These are phyloP conservation scores for Trametes maxima DNA, from an alignment of 768 basidiomycete genomes.

Conservation along the genomic window DNA sequence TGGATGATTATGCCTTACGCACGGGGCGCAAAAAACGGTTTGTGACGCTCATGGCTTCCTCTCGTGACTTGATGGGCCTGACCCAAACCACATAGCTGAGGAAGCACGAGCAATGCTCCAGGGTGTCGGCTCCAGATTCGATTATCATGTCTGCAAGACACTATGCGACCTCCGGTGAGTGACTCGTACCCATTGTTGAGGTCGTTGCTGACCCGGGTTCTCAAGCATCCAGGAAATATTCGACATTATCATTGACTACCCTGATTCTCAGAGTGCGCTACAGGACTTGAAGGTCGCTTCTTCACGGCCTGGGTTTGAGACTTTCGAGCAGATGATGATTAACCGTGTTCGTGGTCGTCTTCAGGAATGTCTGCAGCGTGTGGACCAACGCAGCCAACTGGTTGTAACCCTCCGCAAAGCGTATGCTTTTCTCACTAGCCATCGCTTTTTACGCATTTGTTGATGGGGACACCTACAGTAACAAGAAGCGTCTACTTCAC, in stretches of 20 bases:
- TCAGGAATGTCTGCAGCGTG: slow-evolving; percentile 78
- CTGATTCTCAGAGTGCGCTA: slow-evolving; percentile 82
- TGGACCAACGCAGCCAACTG: slow-evolving; percentile 76
- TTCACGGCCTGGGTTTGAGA: slow-evolving; percentile 4
- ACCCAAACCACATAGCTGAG: slow-evolving; percentile 47
- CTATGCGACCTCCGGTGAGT: slow-evolving; percentile 81
- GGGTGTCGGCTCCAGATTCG: slow-evolving; percentile 80
- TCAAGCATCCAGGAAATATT: slow-evolving; percentile 81
- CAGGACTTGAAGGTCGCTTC: slow-evolving; percentile 75
- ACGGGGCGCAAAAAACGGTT: slow-evolving; percentile 59
- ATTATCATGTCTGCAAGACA: slow-evolving; percentile 92
- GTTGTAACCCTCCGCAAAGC: slow-evolving; percentile 78
- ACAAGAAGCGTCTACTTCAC: slow-evolving; percentile 85
- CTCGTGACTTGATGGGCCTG: background rate
- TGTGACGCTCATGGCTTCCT: slow-evolving; percentile 20
- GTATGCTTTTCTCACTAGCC: slow-evolving; percentile 44
- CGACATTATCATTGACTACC: slow-evolving; percentile 94
- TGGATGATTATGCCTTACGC: slow-evolving; percentile 88
- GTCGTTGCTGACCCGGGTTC: background rate
- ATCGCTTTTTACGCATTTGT: background rate
- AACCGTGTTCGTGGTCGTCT: slow-evolving; percentile 4
- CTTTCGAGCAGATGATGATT: background rate
- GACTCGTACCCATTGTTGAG: background rate
- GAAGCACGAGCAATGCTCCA: slow-evolving; percentile 74
- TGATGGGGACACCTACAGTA: slow-evolving; percentile 46